phyloP scores from a whole-genome alignment of 2,329 filamentous ascomycete genomes.

The Zelopaecilomyces penicillatus region DNA sequence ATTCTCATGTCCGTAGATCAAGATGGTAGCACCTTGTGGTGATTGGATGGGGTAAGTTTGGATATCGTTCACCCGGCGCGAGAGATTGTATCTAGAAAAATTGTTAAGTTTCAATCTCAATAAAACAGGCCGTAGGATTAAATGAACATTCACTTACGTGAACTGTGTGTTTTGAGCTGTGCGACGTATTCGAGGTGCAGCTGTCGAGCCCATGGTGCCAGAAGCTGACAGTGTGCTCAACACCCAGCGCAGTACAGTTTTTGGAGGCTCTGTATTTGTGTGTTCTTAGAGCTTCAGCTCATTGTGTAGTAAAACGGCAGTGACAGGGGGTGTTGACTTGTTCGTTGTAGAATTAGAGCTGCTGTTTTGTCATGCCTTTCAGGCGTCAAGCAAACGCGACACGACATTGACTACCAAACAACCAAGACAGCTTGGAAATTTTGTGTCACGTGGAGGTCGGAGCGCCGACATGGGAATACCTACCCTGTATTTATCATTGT shows the following conservation, averaged over 20 bases:
- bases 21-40: slow-evolving; percentile 53
- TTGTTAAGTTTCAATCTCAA: background rate
- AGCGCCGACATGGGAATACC: no score
- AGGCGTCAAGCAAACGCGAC: no score
- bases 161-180: slow-evolving; percentile 41
- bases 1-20: slow-evolving; percentile 56
- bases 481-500: no score
- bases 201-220: slow-evolving; percentile 24
- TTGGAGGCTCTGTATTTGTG: no score
- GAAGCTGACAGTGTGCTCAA: slow-evolving; percentile 4
- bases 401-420: no score
- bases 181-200: slow-evolving; percentile 34
- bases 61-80: slow-evolving; percentile 49
- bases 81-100: slow-evolving; percentile 46
- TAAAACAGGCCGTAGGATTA: background rate
- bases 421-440: no score
- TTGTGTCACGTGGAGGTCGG: no score
- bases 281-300: no score
- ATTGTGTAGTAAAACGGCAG: no score
- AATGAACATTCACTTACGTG: slow-evolving; percentile 29
- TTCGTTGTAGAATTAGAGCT: no score
- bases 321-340: no score
- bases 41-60: slow-evolving; percentile 54
- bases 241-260: slow-evolving; percentile 1
- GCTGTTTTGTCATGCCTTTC: no score